Conservation (phyloP, 2,329 filamentous ascomycete genomes). For the Zopfia rhizophila region DNA sequence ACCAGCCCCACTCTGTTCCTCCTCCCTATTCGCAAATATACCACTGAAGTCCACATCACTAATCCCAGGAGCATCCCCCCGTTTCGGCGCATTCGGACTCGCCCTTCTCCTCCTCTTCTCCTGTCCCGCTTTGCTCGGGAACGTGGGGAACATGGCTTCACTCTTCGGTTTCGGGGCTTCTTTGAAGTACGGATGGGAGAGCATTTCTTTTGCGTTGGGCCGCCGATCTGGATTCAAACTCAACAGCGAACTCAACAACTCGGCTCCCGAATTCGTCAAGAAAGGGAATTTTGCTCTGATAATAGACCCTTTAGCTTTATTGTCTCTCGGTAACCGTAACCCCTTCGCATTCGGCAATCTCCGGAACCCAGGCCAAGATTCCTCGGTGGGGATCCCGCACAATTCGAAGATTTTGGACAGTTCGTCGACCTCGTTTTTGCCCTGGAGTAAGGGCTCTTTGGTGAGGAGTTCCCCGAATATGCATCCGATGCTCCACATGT, state of each 20-base stretch:
- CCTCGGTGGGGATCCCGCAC: constrained; percentile 84
- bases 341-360: constrained; percentile 86
- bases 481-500: constrained; percentile 97
- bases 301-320: constrained; percentile 58
- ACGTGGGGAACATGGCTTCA: constrained; percentile 94
- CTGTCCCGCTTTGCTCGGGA: constrained; percentile 93
- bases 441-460: constrained; percentile 84
- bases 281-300: constrained; percentile 83
- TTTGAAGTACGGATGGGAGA: constrained; percentile 84
- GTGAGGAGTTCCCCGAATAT: constrained; percentile 92
- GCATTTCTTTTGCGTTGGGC: constrained; percentile 76
- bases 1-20: constrained; percentile 60
- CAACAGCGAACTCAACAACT: constrained; percentile 75
- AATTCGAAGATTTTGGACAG: constrained; percentile 83
- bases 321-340: constrained; percentile 68
- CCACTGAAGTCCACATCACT: constrained; percentile 60
- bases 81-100: constrained; percentile 83
- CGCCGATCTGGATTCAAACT: constrained; percentile 77
- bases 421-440: constrained; percentile 92
- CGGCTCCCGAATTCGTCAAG: constrained; percentile 78
- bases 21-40: constrained; percentile 60
- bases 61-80: constrained; percentile 73
- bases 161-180: constrained; percentile 92
- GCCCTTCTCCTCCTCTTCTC: constrained; percentile 78
- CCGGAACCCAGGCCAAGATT: constrained; percentile 86